These are phyloP conservation scores for Rutstroemia sp. DNA, from an alignment of 2,329 filamentous ascomycete species.

Conservation along the genomic window DNA sequence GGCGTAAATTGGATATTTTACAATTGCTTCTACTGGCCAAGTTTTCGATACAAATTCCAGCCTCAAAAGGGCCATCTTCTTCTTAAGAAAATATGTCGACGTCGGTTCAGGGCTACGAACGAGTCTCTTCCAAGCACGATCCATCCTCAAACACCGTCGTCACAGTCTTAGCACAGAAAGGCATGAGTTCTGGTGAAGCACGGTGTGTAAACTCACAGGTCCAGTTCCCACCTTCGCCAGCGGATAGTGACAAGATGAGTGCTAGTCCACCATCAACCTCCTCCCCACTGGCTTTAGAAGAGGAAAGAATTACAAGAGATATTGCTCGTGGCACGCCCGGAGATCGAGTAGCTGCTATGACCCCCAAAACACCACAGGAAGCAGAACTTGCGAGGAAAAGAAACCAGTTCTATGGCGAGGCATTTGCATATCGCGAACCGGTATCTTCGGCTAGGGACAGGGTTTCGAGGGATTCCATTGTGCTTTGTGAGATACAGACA, in stretches of 20 bases:
- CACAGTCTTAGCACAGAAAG: neutral
- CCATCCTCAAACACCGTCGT: neutral
- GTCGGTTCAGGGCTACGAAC: neutral
- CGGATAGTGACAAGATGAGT: slow-evolving; percentile 21
- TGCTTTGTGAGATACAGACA: slow-evolving; percentile 57
- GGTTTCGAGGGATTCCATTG: slow-evolving; percentile 33
- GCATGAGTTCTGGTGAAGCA: neutral
- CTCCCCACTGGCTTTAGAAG: slow-evolving; percentile 13
- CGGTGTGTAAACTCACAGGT: slow-evolving; percentile 6
- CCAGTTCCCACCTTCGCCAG: slow-evolving; percentile 23
- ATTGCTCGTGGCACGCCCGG: slow-evolving; percentile 26
- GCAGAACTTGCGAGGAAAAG: slow-evolving; percentile 23
- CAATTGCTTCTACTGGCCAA: neutral
- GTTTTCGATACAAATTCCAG: neutral
- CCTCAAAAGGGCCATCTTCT: neutral
- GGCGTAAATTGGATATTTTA: neutral
- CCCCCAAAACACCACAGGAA: slow-evolving; percentile 24
- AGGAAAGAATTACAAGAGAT: slow-evolving; percentile 20
- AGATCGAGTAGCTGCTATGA: slow-evolving; percentile 21
- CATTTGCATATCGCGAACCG: slow-evolving; percentile 29
- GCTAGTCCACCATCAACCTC: slow-evolving; percentile 10
- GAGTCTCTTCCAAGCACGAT: neutral
- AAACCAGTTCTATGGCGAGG: slow-evolving; percentile 30
- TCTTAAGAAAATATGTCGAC: neutral
- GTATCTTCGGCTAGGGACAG: slow-evolving; percentile 23